Base-by-base conservation (phyloP, 1,284 basidiomycete genomes). In the Fomitopsis pinicola region DNA sequence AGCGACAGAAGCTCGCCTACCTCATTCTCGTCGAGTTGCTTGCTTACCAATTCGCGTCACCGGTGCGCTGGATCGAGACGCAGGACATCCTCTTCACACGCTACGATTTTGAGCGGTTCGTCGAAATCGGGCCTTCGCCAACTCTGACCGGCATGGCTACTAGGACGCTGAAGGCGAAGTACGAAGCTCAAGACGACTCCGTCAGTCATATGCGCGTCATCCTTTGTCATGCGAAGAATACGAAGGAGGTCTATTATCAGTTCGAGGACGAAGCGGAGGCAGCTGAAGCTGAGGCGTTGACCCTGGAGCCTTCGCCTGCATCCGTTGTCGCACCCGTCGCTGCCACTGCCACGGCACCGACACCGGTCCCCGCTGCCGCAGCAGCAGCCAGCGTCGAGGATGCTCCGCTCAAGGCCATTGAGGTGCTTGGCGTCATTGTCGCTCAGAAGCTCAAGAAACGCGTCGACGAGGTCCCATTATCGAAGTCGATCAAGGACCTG, bases 401-500 rank as follows among this genome's bases (percentile, higher is more conserved):
- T 68, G 92, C 84, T 55, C 97, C 97, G 1, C 82, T 98, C 75
- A 95, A 94, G 77, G 94, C 97, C 6, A 80, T 91, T 68, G 97
- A 99, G 66, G 92, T 97, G 33, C 85, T 99, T 44, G 84, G 86
- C 56, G 85, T 88, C 69, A 91, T 99, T 74, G 90, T 99, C 63
- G 95, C 97, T 1, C 97, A 99, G 80, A 98, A 99, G 79, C 82
- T 99, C 72, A 99, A 99, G 89, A 99, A 98, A 83, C 86, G 82
- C 63, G 83, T 95, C 42, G 84, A 89, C 58, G 97, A 98, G 69
- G 81, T 99, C 59, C 91, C 95, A 3, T 82, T 95, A n/a, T 85
- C 87, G 66, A 99, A 99, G 77, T 92, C 95, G 1, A 96, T 99
- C 82, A 98, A 98, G 78, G 97, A 99, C 72, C 89, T 98, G 63